phyloP scores from a whole-genome alignment of 768 basidiomycete genomes.

The Boletus subparvulus region DNA sequence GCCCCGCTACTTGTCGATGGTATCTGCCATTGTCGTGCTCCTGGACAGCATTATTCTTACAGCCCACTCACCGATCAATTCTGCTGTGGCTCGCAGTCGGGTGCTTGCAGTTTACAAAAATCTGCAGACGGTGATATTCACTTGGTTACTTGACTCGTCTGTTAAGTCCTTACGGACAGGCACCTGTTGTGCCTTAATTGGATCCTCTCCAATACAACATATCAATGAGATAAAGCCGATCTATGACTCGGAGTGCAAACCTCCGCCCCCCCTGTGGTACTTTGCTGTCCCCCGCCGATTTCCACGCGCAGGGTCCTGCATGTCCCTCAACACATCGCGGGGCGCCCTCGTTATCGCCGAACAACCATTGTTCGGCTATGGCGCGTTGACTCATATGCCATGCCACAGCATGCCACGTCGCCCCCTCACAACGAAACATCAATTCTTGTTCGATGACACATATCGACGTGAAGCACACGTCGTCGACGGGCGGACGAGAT shows the following conservation, averaged over 20 bases:
- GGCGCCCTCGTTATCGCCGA: background rate
- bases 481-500: background rate
- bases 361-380: background rate
- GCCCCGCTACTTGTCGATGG: background rate
- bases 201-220: background rate
- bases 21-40: background rate
- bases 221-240: too few relatives aligned
- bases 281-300: background rate
- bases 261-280: background rate
- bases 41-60: background rate
- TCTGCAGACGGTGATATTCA: background rate
- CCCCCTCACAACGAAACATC: background rate
- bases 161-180: background rate
- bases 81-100: background rate
- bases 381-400: background rate
- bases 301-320: slow-evolving; percentile 5
- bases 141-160: background rate
- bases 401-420: background rate
- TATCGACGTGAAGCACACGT: background rate
- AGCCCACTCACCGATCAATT: background rate
- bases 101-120: background rate
- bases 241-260: background rate
- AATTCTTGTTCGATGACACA: slow-evolving; percentile 1
- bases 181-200: background rate
- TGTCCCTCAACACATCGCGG: background rate